Conservation (phyloP, 2,329 filamentous ascomycete genomes). For the Alternaria sp. region DNA sequence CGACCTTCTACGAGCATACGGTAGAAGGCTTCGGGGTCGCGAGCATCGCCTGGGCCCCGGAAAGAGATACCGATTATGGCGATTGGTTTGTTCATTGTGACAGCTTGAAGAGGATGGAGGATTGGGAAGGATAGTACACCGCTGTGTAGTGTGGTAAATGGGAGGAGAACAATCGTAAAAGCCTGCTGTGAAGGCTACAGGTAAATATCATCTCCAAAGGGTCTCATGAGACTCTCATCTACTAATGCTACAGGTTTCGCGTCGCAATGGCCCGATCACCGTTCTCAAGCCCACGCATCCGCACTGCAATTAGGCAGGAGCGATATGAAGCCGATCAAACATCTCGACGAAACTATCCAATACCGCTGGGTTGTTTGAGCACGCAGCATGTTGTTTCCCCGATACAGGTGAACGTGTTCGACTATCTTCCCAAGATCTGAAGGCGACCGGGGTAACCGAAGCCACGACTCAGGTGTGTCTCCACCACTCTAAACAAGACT, state of each 20-base stretch:
- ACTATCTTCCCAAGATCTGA: not conserved
- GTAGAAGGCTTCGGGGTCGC: constrained; percentile 5
- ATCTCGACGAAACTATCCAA: not conserved
- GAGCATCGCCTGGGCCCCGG: constrained; percentile 6
- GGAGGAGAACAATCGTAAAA: not conserved
- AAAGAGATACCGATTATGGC: constrained; percentile 9
- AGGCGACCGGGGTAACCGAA: not conserved
- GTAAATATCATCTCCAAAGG: not conserved
- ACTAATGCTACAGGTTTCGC: not conserved
- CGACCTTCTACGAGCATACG: constrained; percentile 35
- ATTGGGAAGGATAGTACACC: no score
- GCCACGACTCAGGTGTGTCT: not conserved
- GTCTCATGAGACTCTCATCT: not conserved
- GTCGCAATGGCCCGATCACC: not conserved
- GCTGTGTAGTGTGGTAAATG: not conserved
- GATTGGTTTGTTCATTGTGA: constrained; percentile 1
- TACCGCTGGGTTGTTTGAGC: not conserved
- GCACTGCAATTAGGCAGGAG: not conserved
- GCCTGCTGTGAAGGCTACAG: not conserved
- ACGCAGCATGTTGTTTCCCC: not conserved
- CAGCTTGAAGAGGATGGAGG: not conserved
- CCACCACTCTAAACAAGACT: not conserved
- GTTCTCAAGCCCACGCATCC: not conserved
- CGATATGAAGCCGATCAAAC: not conserved
- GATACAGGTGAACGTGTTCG: not conserved